These are phyloP conservation scores for Magnolia kwangsiensis DNA, from an alignment of 164 flowering plant species.

Conservation along the genomic window DNA sequence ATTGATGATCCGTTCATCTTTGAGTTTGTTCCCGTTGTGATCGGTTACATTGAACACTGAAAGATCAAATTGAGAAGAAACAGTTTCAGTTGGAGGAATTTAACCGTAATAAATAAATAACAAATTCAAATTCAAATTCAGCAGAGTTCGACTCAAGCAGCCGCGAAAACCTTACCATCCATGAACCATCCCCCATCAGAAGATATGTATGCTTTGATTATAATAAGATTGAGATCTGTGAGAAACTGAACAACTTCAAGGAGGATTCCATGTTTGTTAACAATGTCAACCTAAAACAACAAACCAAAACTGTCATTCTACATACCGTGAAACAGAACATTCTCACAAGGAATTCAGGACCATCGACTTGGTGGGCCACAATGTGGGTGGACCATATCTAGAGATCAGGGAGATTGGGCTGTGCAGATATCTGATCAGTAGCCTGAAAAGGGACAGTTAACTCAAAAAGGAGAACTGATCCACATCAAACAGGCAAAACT, in stretches of 20 bases:
- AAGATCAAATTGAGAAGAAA: conserved; percentile 1
- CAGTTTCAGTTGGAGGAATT: background rate
- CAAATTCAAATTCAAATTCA: background rate
- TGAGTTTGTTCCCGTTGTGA: conserved; percentile 50
- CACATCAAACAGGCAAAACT: background rate
- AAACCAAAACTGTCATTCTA: background rate
- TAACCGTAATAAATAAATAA: background rate
- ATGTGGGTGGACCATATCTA: background rate
- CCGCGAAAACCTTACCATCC: conserved; percentile 60
- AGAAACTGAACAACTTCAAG: conserved; percentile 84
- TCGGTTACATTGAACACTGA: conserved; percentile 68
- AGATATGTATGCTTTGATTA: conserved; percentile 78
- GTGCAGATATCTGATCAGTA: background rate
- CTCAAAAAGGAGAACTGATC: no score
- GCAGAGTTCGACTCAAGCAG: background rate
- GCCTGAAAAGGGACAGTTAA: background rate
- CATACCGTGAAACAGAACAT: background rate
- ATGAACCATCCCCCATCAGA: conserved; percentile 96
- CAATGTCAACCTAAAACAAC: conserved; percentile 73
- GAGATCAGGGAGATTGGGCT: background rate
- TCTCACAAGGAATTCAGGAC: background rate
- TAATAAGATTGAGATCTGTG: conserved; percentile 67
- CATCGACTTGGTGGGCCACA: background rate
- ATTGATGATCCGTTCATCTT: conserved; percentile 27
- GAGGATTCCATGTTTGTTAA: conserved; percentile 74